Evolutionary conservation across 2,329 filamentous ascomycete genomes (phyloP), one percentile per base, ranked within the genome.

Genomic region (Penicillium hesseltinei): DNA sequence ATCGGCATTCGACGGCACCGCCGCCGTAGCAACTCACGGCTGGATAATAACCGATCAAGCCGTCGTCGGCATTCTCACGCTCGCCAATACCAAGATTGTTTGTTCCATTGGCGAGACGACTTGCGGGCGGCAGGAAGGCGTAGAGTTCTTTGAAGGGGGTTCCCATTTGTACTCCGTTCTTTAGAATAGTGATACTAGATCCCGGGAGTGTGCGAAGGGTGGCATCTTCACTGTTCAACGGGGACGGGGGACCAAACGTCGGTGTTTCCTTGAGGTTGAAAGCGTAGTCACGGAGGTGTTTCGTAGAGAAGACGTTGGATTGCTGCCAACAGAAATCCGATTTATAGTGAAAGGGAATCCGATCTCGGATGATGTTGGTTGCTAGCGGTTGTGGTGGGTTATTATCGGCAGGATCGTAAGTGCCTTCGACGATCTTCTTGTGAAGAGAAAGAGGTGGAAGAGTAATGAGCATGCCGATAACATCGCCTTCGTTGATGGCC

Each of bases 31-130:
- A 89, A 66, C 92, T 94, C 21, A 99, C 86, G 23, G 92, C 91
- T 1, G 94, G 94, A 70, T 96, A 96, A 77, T 99, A 99, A 11
- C 94, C 95, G 2, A 97, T 84, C 82, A 94, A 90, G 36, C 93
- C 94, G 69, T 99, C 94, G 70, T 99, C 94, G 60, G 96, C 86
- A 29, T 91, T 91, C 60, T 94, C 89, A 49, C 94, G 82, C 19
- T 90, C 91, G 13, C 90, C 91, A 42, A 88, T 74, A 3, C 75
- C 75, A 21, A 75, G 61, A 52, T 78, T 77, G 57, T 77, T 77
- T 27, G 73, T 75, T 5, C 71, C 72, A 45, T 76, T 76, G 21
- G 75, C 75, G 13, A 78, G 73, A 45, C 75, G 73, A 56, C 91
- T 96, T 0, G 94, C 92, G 0, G 92, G 93, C 0, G 94, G 94